Conservation (phyloP, 805 yeast species). For the Spathaspora hagerdaliae region DNA sequence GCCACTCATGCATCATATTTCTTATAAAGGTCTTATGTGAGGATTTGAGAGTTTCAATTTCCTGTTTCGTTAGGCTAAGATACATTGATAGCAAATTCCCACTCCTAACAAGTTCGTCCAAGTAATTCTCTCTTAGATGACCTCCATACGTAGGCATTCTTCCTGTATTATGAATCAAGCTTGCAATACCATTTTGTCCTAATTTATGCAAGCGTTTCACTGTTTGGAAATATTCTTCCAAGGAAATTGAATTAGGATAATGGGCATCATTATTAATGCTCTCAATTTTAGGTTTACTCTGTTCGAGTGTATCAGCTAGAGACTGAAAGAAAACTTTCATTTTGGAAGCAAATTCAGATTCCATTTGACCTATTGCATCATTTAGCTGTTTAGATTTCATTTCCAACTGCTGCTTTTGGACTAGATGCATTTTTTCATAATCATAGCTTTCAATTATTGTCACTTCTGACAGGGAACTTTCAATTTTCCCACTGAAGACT, state of each 20-base stretch:
- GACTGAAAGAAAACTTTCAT: constrained; percentile 17
- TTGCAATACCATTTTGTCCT: neutral
- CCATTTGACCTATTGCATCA: constrained; percentile 7
- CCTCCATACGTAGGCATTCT: constrained; percentile 29
- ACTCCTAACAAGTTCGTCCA: constrained; percentile 26
- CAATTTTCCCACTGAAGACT: too few relatives aligned
- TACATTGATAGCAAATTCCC: constrained; percentile 19
- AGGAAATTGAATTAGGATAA: constrained; percentile 11
- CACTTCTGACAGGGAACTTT: too few relatives aligned
- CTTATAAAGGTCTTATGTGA: constrained; percentile 20
- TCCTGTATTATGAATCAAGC: constrained; percentile 13
- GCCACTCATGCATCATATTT: constrained; percentile 19
- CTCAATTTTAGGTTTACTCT: constrained; percentile 17
- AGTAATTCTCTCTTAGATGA: constrained; percentile 28
- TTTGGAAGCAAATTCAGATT: constrained; percentile 11
- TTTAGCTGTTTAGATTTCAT: constrained; percentile 4
- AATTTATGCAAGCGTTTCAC: neutral
- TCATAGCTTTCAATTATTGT: constrained; percentile 14
- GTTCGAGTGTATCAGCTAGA: constrained; percentile 14
- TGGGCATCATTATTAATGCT: constrained; percentile 25
- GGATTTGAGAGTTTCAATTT: constrained; percentile 13
- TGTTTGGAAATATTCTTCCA: constrained; percentile 3
- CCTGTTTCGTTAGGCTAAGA: constrained; percentile 17
- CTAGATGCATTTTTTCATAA: constrained; percentile 8
- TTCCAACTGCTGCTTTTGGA: constrained; percentile 2